Percentiles rank a stretch among this genome's conserved stretches.
Evolutionary conservation across 345 rosid species (phyloP).

Genomic region (Dipteronia dyeriana): DNA sequence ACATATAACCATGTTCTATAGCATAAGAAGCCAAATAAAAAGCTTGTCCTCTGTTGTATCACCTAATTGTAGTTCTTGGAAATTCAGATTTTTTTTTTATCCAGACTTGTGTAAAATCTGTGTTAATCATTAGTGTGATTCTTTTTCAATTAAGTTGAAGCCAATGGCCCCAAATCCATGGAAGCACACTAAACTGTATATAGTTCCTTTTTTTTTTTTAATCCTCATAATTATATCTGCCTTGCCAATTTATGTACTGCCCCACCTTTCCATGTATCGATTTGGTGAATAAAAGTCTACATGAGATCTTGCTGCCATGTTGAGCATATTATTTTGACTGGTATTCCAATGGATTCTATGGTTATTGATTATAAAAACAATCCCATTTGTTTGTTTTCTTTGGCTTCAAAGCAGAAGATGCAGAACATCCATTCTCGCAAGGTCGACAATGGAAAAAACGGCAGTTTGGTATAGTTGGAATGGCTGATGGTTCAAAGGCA

Average conservation of each 20-base stretch:
- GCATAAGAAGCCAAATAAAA: conserved; percentile 26
- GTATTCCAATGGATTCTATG: neutral
- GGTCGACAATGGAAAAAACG: conserved; percentile 39
- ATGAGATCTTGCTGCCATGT: neutral
- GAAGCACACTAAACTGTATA: neutral
- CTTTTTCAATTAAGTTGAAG: conserved; percentile 8
- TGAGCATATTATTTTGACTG: conserved; percentile 6
- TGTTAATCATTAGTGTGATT: conserved; percentile 14
- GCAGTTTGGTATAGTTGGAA: conserved; percentile 34
- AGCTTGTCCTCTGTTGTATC: conserved; percentile 33
- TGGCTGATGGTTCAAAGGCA: conserved; percentile 32
- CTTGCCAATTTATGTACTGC: neutral
- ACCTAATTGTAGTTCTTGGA: conserved; percentile 30
- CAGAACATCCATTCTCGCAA: conserved; percentile 33
- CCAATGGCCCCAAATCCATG: neutral
- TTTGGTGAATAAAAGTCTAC: neutral
- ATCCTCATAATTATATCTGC: neutral
- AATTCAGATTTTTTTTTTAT: conserved; percentile 30
- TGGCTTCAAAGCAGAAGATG: conserved; percentile 45
- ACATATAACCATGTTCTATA: conserved; percentile 44
- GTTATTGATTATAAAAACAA: conserved; percentile 24
- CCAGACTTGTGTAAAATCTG: conserved; percentile 29
- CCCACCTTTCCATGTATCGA: neutral
- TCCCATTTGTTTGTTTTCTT: conserved; percentile 20
- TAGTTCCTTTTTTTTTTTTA: neutral